A percentile compares a stretch with the other conserved stretches of the same genome.
These are phyloP conservation scores for Claviceps sp. DNA, from an alignment of 2,329 filamentous ascomycete species.

Conservation along the genomic window DNA sequence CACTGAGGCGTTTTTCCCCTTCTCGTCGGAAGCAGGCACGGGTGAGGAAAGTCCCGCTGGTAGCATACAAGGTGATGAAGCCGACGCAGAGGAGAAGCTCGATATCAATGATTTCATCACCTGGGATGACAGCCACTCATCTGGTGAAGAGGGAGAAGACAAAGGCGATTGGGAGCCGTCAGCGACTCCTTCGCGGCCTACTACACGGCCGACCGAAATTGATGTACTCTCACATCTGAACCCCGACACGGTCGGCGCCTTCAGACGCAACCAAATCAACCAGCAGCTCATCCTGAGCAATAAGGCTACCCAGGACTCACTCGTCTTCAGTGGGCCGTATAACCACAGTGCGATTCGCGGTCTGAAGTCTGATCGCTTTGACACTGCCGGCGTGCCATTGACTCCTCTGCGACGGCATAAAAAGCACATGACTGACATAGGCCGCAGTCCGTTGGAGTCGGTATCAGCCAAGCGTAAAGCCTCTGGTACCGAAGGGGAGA, in stretches of 20 bases:
- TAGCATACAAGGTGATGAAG: slow-evolving; percentile 36
- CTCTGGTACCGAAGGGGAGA: slow-evolving; percentile 24
- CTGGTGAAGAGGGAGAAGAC: slow-evolving; percentile 43
- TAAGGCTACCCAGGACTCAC: slow-evolving; percentile 46
- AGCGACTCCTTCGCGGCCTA: slow-evolving; percentile 37
- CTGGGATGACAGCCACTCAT: slow-evolving; percentile 45
- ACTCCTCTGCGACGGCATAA: slow-evolving; percentile 52
- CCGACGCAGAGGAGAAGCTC: slow-evolving; percentile 50
- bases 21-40: slow-evolving; percentile 44
- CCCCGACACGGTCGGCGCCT: slow-evolving; percentile 58
- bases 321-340: slow-evolving; percentile 48
- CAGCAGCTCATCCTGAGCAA: slow-evolving; percentile 46
- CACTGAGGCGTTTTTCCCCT: slow-evolving; percentile 63
- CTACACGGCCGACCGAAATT: slow-evolving; percentile 33
- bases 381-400: slow-evolving; percentile 52
- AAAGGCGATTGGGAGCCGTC: slow-evolving; percentile 30
- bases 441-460: slow-evolving; percentile 36
- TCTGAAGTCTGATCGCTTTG: slow-evolving; percentile 52
- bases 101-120: slow-evolving; percentile 62
- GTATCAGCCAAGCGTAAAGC: slow-evolving; percentile 43
- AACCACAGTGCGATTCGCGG: slow-evolving; percentile 47
- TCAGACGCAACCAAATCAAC: slow-evolving; percentile 56
- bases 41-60: slow-evolving; percentile 33
- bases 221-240: slow-evolving; percentile 46
- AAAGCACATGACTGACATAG: slow-evolving; percentile 28